Conservation (phyloP, 2,329 filamentous ascomycete species). For the Cylindrodendrum hubeiense region DNA sequence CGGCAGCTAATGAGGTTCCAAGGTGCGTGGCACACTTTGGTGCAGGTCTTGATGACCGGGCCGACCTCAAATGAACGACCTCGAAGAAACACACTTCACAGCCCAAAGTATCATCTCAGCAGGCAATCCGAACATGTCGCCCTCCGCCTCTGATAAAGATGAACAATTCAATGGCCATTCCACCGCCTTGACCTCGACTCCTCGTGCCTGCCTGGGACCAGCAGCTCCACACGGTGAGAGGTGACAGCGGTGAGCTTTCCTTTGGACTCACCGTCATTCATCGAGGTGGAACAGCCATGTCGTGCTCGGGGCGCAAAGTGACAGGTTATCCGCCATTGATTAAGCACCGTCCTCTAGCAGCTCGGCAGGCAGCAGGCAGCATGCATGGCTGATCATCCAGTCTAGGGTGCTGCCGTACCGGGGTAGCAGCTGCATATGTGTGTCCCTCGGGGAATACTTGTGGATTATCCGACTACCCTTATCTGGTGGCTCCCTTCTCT, state of each 20-base stretch:
- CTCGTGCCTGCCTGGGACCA: not conserved
- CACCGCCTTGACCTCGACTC: not conserved
- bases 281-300: conserved; percentile 7
- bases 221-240: conserved; percentile 1
- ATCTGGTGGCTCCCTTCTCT: conserved; percentile 20
- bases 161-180: not conserved
- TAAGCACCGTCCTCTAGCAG: not conserved
- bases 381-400: conserved; percentile 27
- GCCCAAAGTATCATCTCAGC: not conserved
- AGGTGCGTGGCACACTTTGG: not conserved
- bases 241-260: conserved; percentile 18
- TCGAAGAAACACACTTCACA: not conserved
- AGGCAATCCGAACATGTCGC: not conserved
- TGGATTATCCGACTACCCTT: conserved; percentile 24
- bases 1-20: conserved; percentile 17
- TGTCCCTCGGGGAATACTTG: conserved; percentile 25
- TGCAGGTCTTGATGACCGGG: not conserved
- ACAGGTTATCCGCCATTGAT: conserved; percentile 5
- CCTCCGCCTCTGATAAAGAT: not conserved
- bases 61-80: not conserved
- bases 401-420: conserved; percentile 27
- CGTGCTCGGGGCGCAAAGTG: conserved; percentile 3
- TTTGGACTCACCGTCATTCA: conserved; percentile 1
- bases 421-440: conserved; percentile 20
- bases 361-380: conserved; percentile 12